Evolutionary conservation across 2,329 filamentous ascomycete species (phyloP), one percentile per base, ranked within the genome.

Genomic region (Xylaria hypoxylon): DNA sequence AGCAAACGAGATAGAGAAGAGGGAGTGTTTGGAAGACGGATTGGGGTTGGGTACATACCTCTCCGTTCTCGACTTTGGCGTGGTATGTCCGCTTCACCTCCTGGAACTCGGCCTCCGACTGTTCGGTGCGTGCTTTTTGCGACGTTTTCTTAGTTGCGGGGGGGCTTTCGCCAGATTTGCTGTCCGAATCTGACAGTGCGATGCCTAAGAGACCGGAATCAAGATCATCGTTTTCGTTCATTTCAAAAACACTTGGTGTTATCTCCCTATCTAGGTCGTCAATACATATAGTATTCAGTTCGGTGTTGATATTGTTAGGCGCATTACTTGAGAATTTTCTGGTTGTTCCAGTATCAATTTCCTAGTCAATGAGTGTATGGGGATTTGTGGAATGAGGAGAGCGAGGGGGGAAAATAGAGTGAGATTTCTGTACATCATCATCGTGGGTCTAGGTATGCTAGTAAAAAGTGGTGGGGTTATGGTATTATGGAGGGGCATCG

Each of bases 11-110:
- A 15, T 5, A 31, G 24, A 2, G 40, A 44, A 31, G 15, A 31
- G 19, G 51, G 38, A 19, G 38, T 55, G 52, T 3, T 2, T 42
- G 7, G 44, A 7, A 59, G 42, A 57, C 47, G 35, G n/a, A 28
- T 17, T 11, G 15, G 35, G 13, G 38, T 44, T 44, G 17, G 35
- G 22, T 38, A 74, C 80, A 68, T 73, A 87, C 86, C 70, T 87
- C 78, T 64, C 86, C 86, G 66, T 87, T 85, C 72, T 88, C 85
- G 42, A 86, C 72, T 69, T 85, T 87, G 24, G 78, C 79, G 17
- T 70, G 71, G 64, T 88, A 88, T 1, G 71, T 76, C 4, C 71
- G 74, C 73, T 81, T 82, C 2, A 88, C 77, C 5, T 75, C 77
- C 67, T 81, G 80, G 69, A 86, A 87, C 1, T 81, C 81, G 17